Base-by-base conservation (phyloP, 1,284 basidiomycete species). In the Marasmius fiardii region DNA sequence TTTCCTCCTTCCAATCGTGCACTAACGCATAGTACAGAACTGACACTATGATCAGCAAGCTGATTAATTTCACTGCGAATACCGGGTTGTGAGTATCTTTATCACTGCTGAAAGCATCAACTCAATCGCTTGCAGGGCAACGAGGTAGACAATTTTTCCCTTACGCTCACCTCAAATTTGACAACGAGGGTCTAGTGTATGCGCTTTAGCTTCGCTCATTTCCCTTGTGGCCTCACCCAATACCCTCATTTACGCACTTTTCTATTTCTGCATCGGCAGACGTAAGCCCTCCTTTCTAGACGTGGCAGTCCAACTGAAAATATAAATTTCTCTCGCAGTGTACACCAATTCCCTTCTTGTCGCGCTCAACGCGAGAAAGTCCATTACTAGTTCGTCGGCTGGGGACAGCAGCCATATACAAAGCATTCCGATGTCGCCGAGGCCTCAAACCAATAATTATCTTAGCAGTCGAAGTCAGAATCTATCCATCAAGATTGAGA, bases 261-360 rank as follows among this genome's bases (percentile, higher is more conserved):
- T 81, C 65, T 82, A 78, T 64, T 80, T 78, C 61, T 74, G 72
- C 57, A 71, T 80, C 49, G 78, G 80, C 18, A 72, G 80, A 45
- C 62, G 76, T 78, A 61, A 59, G 75, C 64, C 11, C 26, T 26
- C 4, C 28, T n/a, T 10, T 20, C 44, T 10, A 51, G 4, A 11
- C 7, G 8, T 31, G 28, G 28, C 45, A 11, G 53, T 51, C 16
- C 37, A 37, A 43, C 39, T 41, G 39, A 41, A 16, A 16, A n/a
- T 18, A 39, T 35, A 14, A n/a, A n/a, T n/a, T 18, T 52, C 23
- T 37, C 21, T 14, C 44, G 6, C 35, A 76, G 73, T 76, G 23
- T 73, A 73, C 61, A 59, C 74, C 53, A 76, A 75, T 60, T 71
- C 71, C 20, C 67, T 75, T 31, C 64, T 75, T 24, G 70, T 70